These are phyloP conservation scores for Cryptococcus sp. DNA, from an alignment of 1,284 basidiomycete genomes.

Conservation along the genomic window DNA sequence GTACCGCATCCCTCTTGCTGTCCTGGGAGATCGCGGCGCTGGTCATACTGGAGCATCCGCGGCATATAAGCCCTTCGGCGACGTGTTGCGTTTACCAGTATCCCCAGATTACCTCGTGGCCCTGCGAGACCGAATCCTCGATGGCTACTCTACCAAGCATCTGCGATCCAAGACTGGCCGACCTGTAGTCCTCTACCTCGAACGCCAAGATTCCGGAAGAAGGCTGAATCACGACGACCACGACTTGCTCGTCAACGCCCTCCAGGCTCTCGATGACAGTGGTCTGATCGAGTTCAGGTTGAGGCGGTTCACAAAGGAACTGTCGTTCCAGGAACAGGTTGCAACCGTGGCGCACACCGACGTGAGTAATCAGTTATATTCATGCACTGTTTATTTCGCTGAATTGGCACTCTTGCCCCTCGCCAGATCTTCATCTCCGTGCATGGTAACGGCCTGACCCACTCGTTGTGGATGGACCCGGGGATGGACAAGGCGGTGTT, in stretches of 20 bases:
- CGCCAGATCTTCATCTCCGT: conserved; percentile 71
- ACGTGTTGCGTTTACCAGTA: conserved; percentile 26
- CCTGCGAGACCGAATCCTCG: conserved; percentile 20
- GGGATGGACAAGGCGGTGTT: conserved; percentile 64
- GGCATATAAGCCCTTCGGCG: conserved; percentile 23
- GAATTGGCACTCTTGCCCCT: neutral
- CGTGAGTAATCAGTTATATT: no score
- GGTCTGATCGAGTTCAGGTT: conserved; percentile 9
- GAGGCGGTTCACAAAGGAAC: conserved; percentile 9
- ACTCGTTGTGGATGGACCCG: conserved; percentile 73
- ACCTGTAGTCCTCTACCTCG: conserved; percentile 74
- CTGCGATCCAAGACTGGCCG: neutral
- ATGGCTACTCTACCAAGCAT: neutral
- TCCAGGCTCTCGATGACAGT: conserved; percentile 51
- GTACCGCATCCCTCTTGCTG: conserved; percentile 19
- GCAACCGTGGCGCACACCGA: conserved; percentile 2
- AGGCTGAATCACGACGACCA: conserved; percentile 36
- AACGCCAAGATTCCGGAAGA: conserved; percentile 69
- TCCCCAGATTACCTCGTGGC: conserved; percentile 13
- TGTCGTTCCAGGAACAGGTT: conserved; percentile 12
- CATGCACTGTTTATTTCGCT: no score
- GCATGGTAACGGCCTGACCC: conserved; percentile 75
- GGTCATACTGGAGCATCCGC: conserved; percentile 20
- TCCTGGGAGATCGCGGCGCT: conserved; percentile 14
- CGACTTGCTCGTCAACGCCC: conserved; percentile 27